Percentiles rank a stretch among this genome's conserved stretches.
Conservation (phyloP, 2,329 filamentous ascomycete genomes). For the Diaporthe australafricana region DNA sequence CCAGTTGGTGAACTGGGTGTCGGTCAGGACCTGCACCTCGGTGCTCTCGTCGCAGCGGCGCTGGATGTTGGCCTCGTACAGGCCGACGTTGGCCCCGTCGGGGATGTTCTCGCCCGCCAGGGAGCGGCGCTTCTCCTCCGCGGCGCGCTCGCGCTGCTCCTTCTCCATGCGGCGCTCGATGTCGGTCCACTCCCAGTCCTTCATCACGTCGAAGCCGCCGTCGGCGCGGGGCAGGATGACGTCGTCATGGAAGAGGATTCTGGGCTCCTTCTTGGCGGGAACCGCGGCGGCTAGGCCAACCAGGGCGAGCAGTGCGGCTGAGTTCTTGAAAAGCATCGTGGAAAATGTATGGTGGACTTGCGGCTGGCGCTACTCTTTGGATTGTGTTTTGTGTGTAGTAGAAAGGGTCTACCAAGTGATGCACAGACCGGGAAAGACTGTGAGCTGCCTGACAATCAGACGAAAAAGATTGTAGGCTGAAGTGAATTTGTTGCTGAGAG, state of each 20-base stretch:
- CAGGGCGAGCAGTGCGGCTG: constrained; percentile 17
- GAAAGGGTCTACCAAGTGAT: not conserved
- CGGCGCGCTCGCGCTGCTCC: constrained; percentile 1
- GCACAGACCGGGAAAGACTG: constrained; percentile 14
- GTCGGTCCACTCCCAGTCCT: constrained; percentile 18
- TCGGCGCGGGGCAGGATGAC: constrained; percentile 20
- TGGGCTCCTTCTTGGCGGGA: constrained; percentile 16
- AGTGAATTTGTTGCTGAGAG: constrained; percentile 12
- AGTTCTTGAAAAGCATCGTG: constrained; percentile 22
- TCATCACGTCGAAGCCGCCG: constrained; percentile 21
- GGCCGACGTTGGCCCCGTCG: not conserved
- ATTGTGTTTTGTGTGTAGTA: not conserved
- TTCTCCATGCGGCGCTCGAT: constrained; percentile 17
- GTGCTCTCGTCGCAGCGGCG: constrained; percentile 37
- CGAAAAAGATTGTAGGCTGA: constrained; percentile 18
- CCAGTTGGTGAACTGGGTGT: constrained; percentile 51
- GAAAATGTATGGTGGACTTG: not conserved
- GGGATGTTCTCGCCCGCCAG: not conserved
- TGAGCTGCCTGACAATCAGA: not conserved
- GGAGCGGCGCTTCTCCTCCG: constrained; percentile 9
- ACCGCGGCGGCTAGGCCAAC: constrained; percentile 17
- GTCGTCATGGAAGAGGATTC: constrained; percentile 6
- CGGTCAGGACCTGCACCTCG: constrained; percentile 42
- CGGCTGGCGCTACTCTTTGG: not conserved
- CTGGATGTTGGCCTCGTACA: not conserved